Base-by-base conservation (phyloP, 2,329 filamentous ascomycete species). In the Talaromyces albobiverticillius region DNA sequence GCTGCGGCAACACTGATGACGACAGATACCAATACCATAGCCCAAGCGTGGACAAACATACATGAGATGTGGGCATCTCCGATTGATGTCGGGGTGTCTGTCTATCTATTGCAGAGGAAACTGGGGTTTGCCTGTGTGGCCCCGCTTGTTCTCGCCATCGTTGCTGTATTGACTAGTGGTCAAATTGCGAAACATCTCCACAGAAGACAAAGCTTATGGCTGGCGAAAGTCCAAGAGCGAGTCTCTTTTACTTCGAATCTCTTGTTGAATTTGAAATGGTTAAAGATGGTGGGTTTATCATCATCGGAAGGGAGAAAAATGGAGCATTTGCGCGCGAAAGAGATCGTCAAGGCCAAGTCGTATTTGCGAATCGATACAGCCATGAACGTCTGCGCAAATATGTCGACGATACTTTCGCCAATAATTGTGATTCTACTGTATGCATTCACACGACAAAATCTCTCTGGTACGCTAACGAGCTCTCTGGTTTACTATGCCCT, bases 1-100 rank as follows among this genome's bases (percentile, higher is more conserved):
- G 66, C 69, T 23, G 69, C 74, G 1, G 57, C 76, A n/a, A 76
- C 73, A 6, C 59, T 76, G n/a, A 76, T 77, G 74, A 75, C 71
- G 48, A 70, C 75, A 1, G 75, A 77, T 59, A 67, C 76, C 7
- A 74, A 77, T 55, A 61, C 73, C 26, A 73, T 78, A 8, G 69
- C 69, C 3, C 61, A 67, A 14, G 71, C 71, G n/a, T 68, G 71
- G 64, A 63, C 67, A 26, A 67, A 63, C 3, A 65, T 77, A 51
- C 71, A 78, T 55, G 75, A 76, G 29, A 70, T 73, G 4, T 79
- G 76, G 71, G 73, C 71, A 1, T 73, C 72, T 55, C 60, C 71
- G 0, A 63, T 75, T 43, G 72, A 79, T 36, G 67, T 80, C 8
- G 73, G 60, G 1, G 55, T 81, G 20, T 40, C 40, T 4, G 40